These are phyloP conservation scores for Chrysosporium keratinophilum DNA, from an alignment of 2,329 filamentous ascomycete species.

Conservation along the genomic window DNA sequence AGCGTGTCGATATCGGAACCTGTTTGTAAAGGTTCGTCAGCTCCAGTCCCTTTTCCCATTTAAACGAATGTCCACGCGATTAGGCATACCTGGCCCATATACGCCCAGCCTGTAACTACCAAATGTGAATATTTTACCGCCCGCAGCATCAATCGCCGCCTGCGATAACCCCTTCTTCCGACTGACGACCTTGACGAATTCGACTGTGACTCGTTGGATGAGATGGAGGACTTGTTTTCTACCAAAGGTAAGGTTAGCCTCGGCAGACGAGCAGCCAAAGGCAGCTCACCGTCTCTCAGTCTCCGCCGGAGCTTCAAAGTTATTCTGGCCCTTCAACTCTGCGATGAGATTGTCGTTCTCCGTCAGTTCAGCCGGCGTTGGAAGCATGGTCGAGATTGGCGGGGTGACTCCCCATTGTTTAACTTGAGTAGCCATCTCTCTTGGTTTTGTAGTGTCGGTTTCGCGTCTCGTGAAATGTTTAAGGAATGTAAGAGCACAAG, in stretches of 20 bases:
- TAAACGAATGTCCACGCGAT: background rate
- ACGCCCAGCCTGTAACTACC: conserved; percentile 92
- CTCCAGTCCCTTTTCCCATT: background rate
- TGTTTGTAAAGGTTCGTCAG: conserved; percentile 19
- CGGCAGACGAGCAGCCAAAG: background rate
- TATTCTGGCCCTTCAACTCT: conserved; percentile 79
- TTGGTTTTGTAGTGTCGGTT: background rate
- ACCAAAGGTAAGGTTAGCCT: background rate
- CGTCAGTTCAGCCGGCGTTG: conserved; percentile 64
- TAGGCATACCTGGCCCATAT: conserved; percentile 59
- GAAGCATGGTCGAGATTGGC: conserved; percentile 67
- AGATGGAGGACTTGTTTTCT: conserved; percentile 64
- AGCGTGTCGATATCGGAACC: conserved; percentile 97
- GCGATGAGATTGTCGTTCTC: conserved; percentile 69
- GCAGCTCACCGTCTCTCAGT: conserved; percentile 62
- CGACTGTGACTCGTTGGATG: conserved; percentile 68
- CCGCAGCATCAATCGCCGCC: conserved; percentile 67
- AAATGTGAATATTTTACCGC: conserved; percentile 90
- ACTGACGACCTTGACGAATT: conserved; percentile 77
- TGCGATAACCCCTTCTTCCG: conserved; percentile 62
- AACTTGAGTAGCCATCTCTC: conserved; percentile 29
- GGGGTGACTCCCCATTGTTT: conserved; percentile 65
- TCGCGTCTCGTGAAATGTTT: background rate
- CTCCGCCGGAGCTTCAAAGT: conserved; percentile 75
- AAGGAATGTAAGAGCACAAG: background rate